Conservation (phyloP, 208 protist genomes). For the Vickermania spadyakhi region DNA sequence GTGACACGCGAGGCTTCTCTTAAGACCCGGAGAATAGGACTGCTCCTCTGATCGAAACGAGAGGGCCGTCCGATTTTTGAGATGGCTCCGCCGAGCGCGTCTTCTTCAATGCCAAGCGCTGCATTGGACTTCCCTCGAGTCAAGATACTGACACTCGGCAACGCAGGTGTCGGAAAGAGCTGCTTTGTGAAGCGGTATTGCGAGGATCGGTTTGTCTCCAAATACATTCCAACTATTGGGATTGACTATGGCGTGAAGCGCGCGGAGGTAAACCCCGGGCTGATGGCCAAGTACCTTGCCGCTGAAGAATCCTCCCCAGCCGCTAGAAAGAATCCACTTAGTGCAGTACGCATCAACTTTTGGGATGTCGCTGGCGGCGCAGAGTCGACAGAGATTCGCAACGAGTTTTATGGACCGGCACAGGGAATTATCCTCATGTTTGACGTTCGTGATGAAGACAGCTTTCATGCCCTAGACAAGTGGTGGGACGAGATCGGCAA, state of each 20-base stretch:
- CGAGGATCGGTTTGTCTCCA: constrained; percentile 92
- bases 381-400: constrained; percentile 90
- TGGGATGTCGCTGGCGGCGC: constrained; percentile 91
- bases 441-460: constrained; percentile 44
- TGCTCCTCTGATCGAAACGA: too few relatives aligned
- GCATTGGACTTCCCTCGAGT: constrained; percentile 54
- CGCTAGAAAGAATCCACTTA: constrained; percentile 1
- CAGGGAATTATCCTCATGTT: constrained; percentile 87
- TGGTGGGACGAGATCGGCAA: constrained; percentile 62
- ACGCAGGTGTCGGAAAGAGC: constrained; percentile 88
- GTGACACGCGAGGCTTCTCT: too few relatives aligned
- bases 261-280: constrained; percentile 28
- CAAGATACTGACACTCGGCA: constrained; percentile 89
- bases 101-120: constrained; percentile 6
- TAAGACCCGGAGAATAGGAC: too few relatives aligned
- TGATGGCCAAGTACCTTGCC: constrained; percentile 4
- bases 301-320: neutral
- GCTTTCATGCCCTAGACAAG: constrained; percentile 46
- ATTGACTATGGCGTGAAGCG: constrained; percentile 96
- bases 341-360: constrained; percentile 91
- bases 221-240: constrained; percentile 96
- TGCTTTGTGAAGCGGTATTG: constrained; percentile 96
- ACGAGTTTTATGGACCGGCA: constrained; percentile 95
- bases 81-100: neutral
- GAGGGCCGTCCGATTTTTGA: too few relatives aligned